Base-by-base conservation (phyloP, 2,329 filamentous ascomycete species). In the Exophiala sp. region DNA sequence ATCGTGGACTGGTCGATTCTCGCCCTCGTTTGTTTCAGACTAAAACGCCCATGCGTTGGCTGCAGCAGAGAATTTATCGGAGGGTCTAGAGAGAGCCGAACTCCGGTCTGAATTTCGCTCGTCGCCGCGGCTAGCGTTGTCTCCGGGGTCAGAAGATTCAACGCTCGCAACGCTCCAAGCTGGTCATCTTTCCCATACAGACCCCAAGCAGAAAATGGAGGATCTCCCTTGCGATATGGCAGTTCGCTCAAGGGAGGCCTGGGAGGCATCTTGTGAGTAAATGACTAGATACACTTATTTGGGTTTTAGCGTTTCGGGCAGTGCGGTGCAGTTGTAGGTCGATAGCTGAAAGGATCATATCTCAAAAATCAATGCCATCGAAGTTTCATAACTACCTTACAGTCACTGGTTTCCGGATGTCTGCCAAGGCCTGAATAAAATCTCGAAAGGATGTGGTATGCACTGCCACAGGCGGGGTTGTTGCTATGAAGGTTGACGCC, bases 91-190 rank as follows among this genome's bases (percentile, higher is more conserved):
- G 39, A 32, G 21, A 58, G 44, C 5, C 55, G 46, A 10, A 43
- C 35, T 3, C 55, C 72, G 9, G 66, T 67, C 40, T 69, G 67
- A 50, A 78, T 77, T 59, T 78, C 75, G 16, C 67, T 63, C 1
- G 73, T 68, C 0, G 75, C 75, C 9, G 66, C 62, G 7, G 65
- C 65, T 21, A 39, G 38, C 9, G 74, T 69, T 11, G 68, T 69
- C n/a, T 70, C 65, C 0, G 75, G 71, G 0, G 78, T 81, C 48
- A 82, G 69, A 7, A 79, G 68, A 61, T 82, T 82, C 1, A 82
- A 68, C n/a, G n/a, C n/a, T n/a, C n/a, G n/a, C 40, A 51, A 36
- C 18, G 36, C 12, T 11, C 48, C 48, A 24, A 51, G 40, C n/a
- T 51, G 7, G 18, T 51, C 48, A 29, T 45, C 32, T 18, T 44